Evolutionary conservation across 2,329 filamentous ascomycete genomes (phyloP).

Genomic region (Beauveria pseudobassiana): DNA sequence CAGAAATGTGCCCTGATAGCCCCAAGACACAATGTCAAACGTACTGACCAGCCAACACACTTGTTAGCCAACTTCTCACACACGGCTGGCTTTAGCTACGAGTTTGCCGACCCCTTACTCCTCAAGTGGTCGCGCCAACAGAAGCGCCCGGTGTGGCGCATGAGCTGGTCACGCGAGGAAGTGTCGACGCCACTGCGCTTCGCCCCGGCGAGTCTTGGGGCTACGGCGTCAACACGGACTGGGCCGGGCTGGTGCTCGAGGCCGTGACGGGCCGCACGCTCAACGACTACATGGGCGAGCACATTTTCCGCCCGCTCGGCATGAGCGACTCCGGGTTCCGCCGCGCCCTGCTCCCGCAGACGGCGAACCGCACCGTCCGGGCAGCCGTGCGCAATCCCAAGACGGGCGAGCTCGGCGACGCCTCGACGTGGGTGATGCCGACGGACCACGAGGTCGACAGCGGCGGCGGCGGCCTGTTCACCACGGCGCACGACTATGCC

Average conservation of each 20-base stretch:
- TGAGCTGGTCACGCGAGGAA: conserved; percentile 22
- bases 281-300: conserved; percentile 17
- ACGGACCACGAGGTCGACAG: conserved; percentile 22
- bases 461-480: conserved; percentile 28
- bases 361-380: conserved; percentile 5
- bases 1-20: no score
- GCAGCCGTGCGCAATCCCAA: conserved; percentile 2
- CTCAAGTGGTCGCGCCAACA: conserved; percentile 24
- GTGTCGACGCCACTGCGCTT: conserved; percentile 30
- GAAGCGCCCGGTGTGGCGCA: conserved; percentile 19
- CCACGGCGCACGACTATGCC: conserved; percentile 25
- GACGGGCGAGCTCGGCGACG: conserved; percentile 4
- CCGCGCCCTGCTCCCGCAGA: conserved; percentile 8
- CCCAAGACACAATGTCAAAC: background rate
- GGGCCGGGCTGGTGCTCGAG: conserved; percentile 31
- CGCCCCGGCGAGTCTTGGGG: conserved; percentile 32
- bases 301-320: conserved; percentile 20
- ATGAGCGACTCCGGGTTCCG: conserved; percentile 21
- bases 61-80: conserved; percentile 32
- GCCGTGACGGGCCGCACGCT: conserved; percentile 23
- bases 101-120: conserved; percentile 24
- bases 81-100: conserved; percentile 32
- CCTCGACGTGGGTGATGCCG: conserved; percentile 11
- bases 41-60: background rate
- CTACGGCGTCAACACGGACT: conserved; percentile 34